Percentiles rank a stretch among this genome's conserved stretches.
phyloP scores from a whole-genome alignment of 2,329 filamentous ascomycete genomes.

The Emergomyces pasteurianus region DNA sequence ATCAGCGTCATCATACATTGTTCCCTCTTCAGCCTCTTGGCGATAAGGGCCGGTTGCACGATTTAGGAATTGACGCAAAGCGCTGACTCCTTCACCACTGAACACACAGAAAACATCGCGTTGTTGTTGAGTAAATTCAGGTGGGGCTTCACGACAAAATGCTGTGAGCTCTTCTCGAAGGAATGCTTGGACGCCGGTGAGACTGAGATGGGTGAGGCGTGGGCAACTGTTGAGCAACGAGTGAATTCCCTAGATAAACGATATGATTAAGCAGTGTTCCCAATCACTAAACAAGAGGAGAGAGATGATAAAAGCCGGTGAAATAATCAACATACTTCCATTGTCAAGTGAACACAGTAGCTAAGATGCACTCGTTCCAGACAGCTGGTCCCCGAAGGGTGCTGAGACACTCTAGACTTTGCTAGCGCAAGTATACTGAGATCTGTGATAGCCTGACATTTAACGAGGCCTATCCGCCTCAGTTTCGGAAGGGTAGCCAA shows the following conservation, averaged over 20 bases:
- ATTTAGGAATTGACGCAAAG: conserved; percentile 69
- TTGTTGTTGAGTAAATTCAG: conserved; percentile 90
- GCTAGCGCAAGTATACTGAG: conserved; percentile 77
- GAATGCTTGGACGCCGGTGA: conserved; percentile 89
- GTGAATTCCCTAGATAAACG: conserved; percentile 61
- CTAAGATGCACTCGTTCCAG: conserved; percentile 91
- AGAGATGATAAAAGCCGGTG: not conserved
- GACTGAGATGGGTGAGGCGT: conserved; percentile 80
- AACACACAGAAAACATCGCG: conserved; percentile 96
- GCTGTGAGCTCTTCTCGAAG: conserved; percentile 69
- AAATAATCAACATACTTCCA: conserved; percentile 50
- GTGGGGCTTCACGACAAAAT: conserved; percentile 77
- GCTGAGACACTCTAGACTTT: conserved; percentile 43
- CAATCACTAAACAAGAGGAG: not conserved
- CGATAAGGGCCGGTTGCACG: conserved; percentile 22
- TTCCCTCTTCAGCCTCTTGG: conserved; percentile 25
- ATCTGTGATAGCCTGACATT: conserved; percentile 84
- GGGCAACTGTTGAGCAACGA: conserved; percentile 81
- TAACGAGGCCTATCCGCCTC: conserved; percentile 87
- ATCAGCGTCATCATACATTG: conserved; percentile 35
- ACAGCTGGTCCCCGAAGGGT: conserved; percentile 52
- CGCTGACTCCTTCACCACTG: conserved; percentile 69
- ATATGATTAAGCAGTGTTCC: not conserved
- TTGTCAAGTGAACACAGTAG: conserved; percentile 77
- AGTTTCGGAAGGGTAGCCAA: conserved; percentile 82